phyloP scores from a whole-genome alignment of 345 rosid species.

The Euphorbia peplus region DNA sequence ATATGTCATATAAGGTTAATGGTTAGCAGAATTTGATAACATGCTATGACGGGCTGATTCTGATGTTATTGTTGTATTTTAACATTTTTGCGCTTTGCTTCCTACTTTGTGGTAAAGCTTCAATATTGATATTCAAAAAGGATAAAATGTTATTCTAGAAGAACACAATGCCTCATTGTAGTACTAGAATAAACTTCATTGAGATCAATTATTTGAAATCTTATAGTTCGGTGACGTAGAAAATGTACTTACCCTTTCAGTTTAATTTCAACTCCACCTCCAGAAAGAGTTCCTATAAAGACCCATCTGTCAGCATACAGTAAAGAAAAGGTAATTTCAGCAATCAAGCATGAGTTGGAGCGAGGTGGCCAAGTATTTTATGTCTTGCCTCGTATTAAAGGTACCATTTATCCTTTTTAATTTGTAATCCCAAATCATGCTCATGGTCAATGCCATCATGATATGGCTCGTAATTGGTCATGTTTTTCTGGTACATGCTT shows the following conservation, averaged over 20 bases:
- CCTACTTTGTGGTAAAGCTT: not conserved
- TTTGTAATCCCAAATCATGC: not conserved
- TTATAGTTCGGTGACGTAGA: slow-evolving; percentile 4
- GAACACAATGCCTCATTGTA: not conserved
- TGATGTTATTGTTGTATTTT: not conserved
- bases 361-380: slow-evolving; percentile 94
- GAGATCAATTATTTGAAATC: not conserved
- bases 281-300: slow-evolving; percentile 95
- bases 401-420: slow-evolving; percentile 27
- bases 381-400: slow-evolving; percentile 94
- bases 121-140: slow-evolving; percentile 2
- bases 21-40: not conserved
- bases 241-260: slow-evolving; percentile 38
- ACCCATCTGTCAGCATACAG: slow-evolving; percentile 69
- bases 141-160: not conserved
- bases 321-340: slow-evolving; percentile 60
- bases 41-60: not conserved
- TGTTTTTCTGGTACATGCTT: not conserved
- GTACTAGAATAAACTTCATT: not conserved
- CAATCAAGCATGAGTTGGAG: slow-evolving; percentile 74
- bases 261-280: slow-evolving; percentile 93
- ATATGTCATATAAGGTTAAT: not conserved
- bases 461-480: not conserved
- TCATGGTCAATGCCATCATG: not conserved
- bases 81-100: not conserved